phyloP scores from a whole-genome alignment of 345 rosid genomes.

The Rhodamnia argentea region DNA sequence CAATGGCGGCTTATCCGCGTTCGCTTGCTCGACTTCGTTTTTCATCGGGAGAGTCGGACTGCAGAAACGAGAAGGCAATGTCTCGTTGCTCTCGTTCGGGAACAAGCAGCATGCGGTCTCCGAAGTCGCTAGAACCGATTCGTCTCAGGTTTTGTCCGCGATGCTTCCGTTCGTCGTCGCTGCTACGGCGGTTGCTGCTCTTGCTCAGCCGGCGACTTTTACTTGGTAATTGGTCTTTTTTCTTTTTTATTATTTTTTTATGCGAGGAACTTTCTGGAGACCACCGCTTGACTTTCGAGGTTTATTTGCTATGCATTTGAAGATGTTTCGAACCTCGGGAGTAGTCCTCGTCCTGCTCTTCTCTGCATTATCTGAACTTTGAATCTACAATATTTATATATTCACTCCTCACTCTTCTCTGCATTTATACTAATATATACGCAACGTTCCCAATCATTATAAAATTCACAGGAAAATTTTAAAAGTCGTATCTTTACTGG shows the following conservation, averaged over 20 bases:
- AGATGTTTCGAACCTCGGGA: background rate
- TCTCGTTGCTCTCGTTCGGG: conserved; percentile 54
- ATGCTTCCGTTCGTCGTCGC: conserved; percentile 91
- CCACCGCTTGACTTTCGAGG: background rate
- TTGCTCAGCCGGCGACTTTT: conserved; percentile 71
- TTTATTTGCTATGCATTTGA: background rate
- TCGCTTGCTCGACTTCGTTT: conserved; percentile 61
- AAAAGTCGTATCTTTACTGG: background rate
- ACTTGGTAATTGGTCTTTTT: conserved; percentile 41
- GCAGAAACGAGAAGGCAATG: conserved; percentile 69
- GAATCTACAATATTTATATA: background rate
- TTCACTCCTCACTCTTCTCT: background rate
- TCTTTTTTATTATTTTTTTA: background rate
- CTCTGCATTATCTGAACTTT: background rate
- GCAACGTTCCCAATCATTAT: background rate
- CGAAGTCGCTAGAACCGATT: conserved; percentile 28
- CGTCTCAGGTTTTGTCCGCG: conserved; percentile 67
- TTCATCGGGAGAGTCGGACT: conserved; percentile 68
- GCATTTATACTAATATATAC: background rate
- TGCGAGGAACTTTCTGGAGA: background rate
- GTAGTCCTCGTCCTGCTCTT: background rate
- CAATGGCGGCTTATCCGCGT: conserved; percentile 17
- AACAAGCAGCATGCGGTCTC: conserved; percentile 16
- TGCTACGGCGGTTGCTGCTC: conserved; percentile 77
- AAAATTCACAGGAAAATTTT: background rate